Base-by-base conservation (phyloP, 805 yeast genomes). In the Myxozyma udenii region DNA sequence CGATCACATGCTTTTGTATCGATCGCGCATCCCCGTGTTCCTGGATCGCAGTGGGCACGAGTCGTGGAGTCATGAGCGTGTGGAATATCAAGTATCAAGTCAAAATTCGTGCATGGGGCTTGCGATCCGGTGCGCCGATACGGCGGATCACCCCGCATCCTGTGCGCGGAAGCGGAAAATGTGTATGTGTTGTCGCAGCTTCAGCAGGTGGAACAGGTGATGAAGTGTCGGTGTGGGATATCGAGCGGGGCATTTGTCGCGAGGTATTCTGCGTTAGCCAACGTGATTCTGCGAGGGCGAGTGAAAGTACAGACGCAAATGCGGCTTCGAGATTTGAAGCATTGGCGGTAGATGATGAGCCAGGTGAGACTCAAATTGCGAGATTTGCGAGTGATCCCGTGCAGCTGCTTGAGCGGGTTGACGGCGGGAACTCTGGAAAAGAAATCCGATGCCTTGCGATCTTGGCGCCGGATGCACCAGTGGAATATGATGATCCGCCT, bases 41-140 rank as follows among this genome's bases (percentile, higher is more conserved):
- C 3, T 87, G 96, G 87, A 64, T 87, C 1, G 65, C 87, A 6
- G 64, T 84, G 1, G 97, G 96, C 0, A 87, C 96, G 0, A 70
- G 78, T 0, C 77, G 76, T 36, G 97, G 97, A 1, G 70, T 83
- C 0, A 64, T 93, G 26, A 82, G 81, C 57, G 68, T 91, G 14
- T 89, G 96, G 95, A 96, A 89, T 66, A 58, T 86, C 32, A 71
- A 95, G 48, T 87, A 88, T 65, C 74, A 74, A 32, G 52, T 84
- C 0, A 70, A 77, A 38, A 70, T 87, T 32, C 81, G 78, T 54
- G 72, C 83, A 1, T 85, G 88, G 81, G 76, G 77, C 7, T 74
- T 87, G 41, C 77, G 74, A 37, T 70, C 72, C 12, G 73, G 74
- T 3, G 67, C 64, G 21, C 78, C 84, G 0, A 80, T 88, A 6